These are phyloP conservation scores for Fusarium hostae DNA, from an alignment of 2,329 filamentous ascomycete species.

Conservation along the genomic window DNA sequence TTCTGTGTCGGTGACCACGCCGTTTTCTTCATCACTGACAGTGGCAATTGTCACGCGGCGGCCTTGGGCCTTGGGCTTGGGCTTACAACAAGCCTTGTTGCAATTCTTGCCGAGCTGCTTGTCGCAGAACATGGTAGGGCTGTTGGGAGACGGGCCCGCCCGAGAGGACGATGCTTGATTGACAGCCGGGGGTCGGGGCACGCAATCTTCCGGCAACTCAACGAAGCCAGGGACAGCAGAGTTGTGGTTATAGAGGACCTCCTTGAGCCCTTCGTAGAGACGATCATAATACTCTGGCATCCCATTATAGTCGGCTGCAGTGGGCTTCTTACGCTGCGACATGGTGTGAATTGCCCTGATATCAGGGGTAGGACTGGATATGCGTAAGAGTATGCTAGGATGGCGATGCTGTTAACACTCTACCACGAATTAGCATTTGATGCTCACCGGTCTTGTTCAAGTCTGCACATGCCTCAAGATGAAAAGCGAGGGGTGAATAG, in stretches of 20 bases:
- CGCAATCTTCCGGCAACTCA: neutral
- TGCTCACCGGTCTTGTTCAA: neutral
- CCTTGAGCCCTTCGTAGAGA: neutral
- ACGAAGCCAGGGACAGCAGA: neutral
- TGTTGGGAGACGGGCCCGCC: neutral
- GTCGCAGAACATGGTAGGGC: neutral
- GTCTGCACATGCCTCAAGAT: neutral
- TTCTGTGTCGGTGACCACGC: neutral
- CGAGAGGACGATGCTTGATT: neutral
- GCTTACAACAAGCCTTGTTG: neutral
- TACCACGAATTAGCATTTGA: neutral
- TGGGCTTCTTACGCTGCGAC: conserved; percentile 1
- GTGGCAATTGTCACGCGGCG: conserved; percentile 1
- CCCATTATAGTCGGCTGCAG: conserved; percentile 10
- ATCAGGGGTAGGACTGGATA: neutral
- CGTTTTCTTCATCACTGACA: conserved; percentile 3
- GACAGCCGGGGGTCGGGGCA: neutral
- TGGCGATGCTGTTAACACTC: neutral
- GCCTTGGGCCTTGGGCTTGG: neutral
- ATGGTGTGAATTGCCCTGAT: neutral
- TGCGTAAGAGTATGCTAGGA: neutral
- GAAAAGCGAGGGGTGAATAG: neutral
- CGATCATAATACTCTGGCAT: neutral
- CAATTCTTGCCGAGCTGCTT: conserved; percentile 6
- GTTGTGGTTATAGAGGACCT: neutral